Percentiles rank a stretch among this genome's conserved stretches.
Evolutionary conservation across 768 basidiomycete species (phyloP).

Genomic region (Gloeophyllum trabeum): DNA sequence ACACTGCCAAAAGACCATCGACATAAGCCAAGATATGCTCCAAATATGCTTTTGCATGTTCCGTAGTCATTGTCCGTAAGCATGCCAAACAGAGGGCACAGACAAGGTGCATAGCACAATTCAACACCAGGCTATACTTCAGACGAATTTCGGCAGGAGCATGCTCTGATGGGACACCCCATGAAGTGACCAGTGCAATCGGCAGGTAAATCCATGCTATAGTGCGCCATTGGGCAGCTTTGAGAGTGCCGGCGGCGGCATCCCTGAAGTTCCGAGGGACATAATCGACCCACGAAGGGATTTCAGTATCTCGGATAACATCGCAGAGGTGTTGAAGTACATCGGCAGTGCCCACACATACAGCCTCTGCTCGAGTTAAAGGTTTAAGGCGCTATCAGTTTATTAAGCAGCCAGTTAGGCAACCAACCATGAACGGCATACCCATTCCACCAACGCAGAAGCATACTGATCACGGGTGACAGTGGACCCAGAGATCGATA

Average conservation of each 20-base stretch:
- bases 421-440: not conserved
- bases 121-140: conserved; percentile 1
- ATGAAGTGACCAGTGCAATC: conserved; percentile 20
- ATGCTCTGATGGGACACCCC: conserved; percentile 11
- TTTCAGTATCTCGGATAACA: conserved; percentile 12
- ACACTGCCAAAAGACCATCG: conserved; percentile 9
- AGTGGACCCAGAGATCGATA: too few species aligned
- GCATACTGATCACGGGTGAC: too few species aligned
- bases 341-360: not conserved
- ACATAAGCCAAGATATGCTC: conserved; percentile 11
- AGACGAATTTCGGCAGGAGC: not conserved
- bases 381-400: not conserved
- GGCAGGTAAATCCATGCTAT: conserved; percentile 21
- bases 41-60: conserved; percentile 4
- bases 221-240: conserved; percentile 25
- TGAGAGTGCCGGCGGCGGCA: conserved; percentile 19
- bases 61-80: conserved; percentile 6
- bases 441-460: not conserved
- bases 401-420: not conserved
- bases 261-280: conserved; percentile 19
- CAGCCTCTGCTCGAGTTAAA: not conserved
- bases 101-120: conserved; percentile 19
- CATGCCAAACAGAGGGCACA: conserved; percentile 14
- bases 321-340: conserved; percentile 8
- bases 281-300: conserved; percentile 16